Conservation (phyloP, 257 asterid genomes). For the Solanum arcanum region DNA sequence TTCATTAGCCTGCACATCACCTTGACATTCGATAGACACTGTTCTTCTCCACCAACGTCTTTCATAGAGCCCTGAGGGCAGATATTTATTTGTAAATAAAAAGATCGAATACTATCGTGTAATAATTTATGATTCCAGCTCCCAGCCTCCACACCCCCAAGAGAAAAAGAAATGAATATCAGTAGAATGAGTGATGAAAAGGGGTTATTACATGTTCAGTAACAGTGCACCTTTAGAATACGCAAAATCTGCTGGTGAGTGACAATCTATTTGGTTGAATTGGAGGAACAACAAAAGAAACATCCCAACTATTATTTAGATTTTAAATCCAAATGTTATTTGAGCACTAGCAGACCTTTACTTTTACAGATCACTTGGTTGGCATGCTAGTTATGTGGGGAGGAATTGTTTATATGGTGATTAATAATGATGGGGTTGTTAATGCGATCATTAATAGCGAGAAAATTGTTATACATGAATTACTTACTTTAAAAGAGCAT, state of each 20-base stretch:
- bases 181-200: background rate
- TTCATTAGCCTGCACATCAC: slow-evolving; percentile 73
- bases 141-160: background rate
- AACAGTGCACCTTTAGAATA: background rate
- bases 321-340: background rate
- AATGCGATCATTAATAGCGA: background rate
- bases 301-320: background rate
- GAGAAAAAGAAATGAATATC: background rate
- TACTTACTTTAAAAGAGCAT: background rate
- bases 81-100: background rate
- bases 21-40: slow-evolving; percentile 53
- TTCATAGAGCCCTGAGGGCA: slow-evolving; percentile 31
- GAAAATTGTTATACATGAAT: background rate
- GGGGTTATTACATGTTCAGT: background rate
- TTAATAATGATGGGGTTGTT: background rate
- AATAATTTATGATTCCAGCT: background rate
- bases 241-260: background rate
- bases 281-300: background rate
- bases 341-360: background rate
- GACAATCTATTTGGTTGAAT: background rate
- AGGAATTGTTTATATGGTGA: background rate
- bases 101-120: background rate
- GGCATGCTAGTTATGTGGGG: background rate
- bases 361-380: background rate
- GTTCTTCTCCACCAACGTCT: slow-evolving; percentile 64